These are phyloP conservation scores for Pyronema domesticum DNA, from an alignment of 495 filamentous ascomycete genomes.

Conservation along the genomic window DNA sequence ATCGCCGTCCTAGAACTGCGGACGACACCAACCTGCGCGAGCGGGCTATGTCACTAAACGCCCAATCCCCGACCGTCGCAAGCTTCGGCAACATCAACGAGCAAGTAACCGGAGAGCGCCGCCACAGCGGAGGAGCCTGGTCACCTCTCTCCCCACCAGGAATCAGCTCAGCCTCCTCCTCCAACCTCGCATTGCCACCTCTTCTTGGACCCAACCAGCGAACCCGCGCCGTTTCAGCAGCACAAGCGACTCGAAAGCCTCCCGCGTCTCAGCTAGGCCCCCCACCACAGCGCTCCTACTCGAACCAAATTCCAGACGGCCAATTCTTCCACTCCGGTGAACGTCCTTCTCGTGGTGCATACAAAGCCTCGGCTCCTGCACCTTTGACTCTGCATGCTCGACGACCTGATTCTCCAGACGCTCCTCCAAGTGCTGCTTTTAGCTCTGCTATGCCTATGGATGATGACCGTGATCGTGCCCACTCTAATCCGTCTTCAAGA, in stretches of 20 bases:
- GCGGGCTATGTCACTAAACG: slow-evolving; percentile 21
- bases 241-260: slow-evolving; percentile 11
- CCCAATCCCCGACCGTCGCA: slow-evolving; percentile 12
- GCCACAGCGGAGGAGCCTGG: slow-evolving; percentile 38
- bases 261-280: slow-evolving; percentile 3
- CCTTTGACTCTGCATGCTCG: background rate
- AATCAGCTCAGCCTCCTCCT: background rate
- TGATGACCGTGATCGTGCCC: slow-evolving; percentile 29
- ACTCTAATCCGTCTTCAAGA: slow-evolving; percentile 19
- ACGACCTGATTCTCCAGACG: slow-evolving; percentile 8
- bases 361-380: background rate
- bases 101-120: slow-evolving; percentile 32
- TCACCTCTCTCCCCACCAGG: slow-evolving; percentile 32
- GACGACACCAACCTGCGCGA: slow-evolving; percentile 3
- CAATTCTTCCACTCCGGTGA: background rate
- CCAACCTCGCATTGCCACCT: slow-evolving; percentile 33
- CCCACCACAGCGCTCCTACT: slow-evolving; percentile 19
- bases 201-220: slow-evolving; percentile 12
- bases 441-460: slow-evolving; percentile 72
- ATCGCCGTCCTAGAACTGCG: background rate
- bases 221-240: slow-evolving; percentile 17
- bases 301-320: background rate
- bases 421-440: slow-evolving; percentile 35
- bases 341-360: background rate
- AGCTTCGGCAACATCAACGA: background rate